Conservation (phyloP, 106 monocot species). For the Dioscorea dumetorum region DNA sequence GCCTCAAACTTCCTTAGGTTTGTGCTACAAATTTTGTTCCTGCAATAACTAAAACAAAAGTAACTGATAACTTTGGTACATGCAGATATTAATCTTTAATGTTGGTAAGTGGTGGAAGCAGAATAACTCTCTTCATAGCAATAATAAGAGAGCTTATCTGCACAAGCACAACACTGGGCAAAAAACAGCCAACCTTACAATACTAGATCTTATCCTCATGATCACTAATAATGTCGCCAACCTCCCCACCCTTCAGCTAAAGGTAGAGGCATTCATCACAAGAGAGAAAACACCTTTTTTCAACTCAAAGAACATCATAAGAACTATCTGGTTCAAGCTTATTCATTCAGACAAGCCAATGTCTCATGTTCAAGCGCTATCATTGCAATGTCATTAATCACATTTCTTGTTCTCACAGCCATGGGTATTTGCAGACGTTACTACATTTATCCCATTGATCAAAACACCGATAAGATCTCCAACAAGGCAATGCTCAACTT, state of each 20-base stretch:
- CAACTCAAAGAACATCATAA: slow-evolving; percentile 15
- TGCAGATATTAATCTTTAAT: slow-evolving; percentile 66
- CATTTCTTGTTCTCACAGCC: slow-evolving; percentile 42
- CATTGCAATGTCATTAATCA: slow-evolving; percentile 46
- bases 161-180: slow-evolving; percentile 14
- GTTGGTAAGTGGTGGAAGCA: slow-evolving; percentile 79
- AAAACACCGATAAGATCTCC: slow-evolving; percentile 26
- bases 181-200: slow-evolving; percentile 38
- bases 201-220: slow-evolving; percentile 73
- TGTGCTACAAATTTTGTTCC: neutral
- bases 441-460: slow-evolving; percentile 65
- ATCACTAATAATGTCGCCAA: slow-evolving; percentile 19
- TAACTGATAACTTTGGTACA: neutral
- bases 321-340: slow-evolving; percentile 62
- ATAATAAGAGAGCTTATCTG: slow-evolving; percentile 60
- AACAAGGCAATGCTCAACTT: slow-evolving; percentile 29
- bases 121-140: slow-evolving; percentile 76
- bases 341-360: slow-evolving; percentile 32
- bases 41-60: neutral
- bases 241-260: slow-evolving; percentile 41
- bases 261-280: slow-evolving; percentile 65
- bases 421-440: slow-evolving; percentile 40
- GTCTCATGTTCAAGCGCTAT: slow-evolving; percentile 39
- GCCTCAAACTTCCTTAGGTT: slow-evolving; percentile 45
- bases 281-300: slow-evolving; percentile 25